These are phyloP conservation scores for Biscutella laevigata DNA, from an alignment of 441 rosid species.

Conservation along the genomic window DNA sequence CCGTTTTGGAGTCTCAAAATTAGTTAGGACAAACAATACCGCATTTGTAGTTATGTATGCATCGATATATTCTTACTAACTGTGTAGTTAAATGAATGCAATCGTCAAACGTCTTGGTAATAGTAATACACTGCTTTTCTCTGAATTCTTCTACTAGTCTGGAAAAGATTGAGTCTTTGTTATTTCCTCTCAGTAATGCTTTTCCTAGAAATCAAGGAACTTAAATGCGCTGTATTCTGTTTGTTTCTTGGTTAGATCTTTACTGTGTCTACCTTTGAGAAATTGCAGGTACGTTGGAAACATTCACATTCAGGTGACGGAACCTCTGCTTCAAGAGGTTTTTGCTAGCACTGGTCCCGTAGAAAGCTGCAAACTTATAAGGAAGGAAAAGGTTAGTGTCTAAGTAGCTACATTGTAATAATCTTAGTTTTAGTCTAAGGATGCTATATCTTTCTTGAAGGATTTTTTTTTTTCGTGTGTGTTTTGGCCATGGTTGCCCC, in stretches of 20 bases:
- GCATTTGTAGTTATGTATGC: background rate
- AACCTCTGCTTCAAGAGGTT: constrained; percentile 94
- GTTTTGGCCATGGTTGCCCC: constrained; percentile 17
- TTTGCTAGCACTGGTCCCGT: constrained; percentile 95
- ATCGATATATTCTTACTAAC: background rate
- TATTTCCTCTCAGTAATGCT: background rate
- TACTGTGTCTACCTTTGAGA: constrained; percentile 31
- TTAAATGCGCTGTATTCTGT: background rate
- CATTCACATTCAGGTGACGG: constrained; percentile 79
- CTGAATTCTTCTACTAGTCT: background rate
- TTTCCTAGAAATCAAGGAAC: background rate
- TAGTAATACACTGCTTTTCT: background rate
- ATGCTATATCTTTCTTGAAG: constrained; percentile 4
- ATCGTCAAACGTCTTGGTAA: background rate
- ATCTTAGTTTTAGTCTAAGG: background rate
- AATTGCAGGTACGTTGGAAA: constrained; percentile 94
- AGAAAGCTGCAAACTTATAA: constrained; percentile 86
- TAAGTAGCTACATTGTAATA: background rate
- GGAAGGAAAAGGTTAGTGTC: constrained; percentile 79
- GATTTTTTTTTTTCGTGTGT: too few relatives aligned
- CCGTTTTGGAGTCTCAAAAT: background rate
- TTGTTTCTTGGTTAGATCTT: constrained; percentile 18
- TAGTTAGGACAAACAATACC: background rate
- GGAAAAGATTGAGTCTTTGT: background rate
- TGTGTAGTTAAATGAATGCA: background rate